These are phyloP conservation scores for Neofusicoccum cordaticola DNA, from an alignment of 2,329 filamentous ascomycete species.

Conservation along the genomic window DNA sequence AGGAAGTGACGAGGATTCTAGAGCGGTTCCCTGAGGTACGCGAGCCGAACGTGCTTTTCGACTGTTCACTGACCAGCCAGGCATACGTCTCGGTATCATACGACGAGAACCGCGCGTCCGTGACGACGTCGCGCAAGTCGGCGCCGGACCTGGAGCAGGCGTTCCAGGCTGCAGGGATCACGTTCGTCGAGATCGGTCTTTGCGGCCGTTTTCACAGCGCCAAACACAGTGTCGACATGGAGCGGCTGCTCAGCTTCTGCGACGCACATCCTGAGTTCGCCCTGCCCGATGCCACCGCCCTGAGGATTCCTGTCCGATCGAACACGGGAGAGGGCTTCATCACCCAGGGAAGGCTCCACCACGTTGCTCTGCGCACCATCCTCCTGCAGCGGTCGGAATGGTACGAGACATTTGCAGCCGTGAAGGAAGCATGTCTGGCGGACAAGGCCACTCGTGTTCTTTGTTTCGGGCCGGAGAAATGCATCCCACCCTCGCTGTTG, in stretches of 20 bases:
- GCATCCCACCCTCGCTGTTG: neutral
- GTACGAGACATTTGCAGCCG: neutral
- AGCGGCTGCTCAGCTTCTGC: neutral
- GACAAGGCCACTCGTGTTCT: neutral
- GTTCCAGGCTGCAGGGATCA: neutral
- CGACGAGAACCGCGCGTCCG: neutral
- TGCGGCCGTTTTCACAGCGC: neutral
- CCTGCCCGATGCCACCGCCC: neutral
- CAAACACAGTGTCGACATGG: neutral
- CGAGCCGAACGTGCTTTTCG: too few species aligned
- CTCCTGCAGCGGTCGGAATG: neutral
- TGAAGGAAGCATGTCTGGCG: neutral
- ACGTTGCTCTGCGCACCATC: neutral
- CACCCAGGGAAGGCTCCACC: too few species aligned
- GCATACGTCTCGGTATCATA: neutral
- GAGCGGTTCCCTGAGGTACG: neutral
- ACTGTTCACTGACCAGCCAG: too few species aligned
- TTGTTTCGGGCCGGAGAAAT: neutral
- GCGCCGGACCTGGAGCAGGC: neutral
- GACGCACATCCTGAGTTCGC: neutral
- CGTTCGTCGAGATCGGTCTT: neutral
- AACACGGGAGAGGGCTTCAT: neutral
- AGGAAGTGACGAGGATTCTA: neutral
- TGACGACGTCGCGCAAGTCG: neutral
- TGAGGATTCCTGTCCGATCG: neutral